Conservation (phyloP, 495 filamentous ascomycete species). For the Aspergillus sclerotioniger region DNA sequence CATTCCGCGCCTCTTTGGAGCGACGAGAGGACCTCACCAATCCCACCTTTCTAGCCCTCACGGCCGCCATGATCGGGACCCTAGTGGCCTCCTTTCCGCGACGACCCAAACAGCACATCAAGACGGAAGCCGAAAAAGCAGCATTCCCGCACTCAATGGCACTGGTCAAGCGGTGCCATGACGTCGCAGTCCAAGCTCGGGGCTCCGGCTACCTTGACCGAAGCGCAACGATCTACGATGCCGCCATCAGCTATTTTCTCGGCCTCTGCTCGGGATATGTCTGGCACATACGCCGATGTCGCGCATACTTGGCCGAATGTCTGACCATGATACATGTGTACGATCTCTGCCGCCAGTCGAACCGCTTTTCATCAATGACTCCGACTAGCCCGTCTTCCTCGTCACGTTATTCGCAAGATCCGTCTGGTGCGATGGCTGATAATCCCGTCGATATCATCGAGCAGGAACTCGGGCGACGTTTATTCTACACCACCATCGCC, state of each 20-base stretch:
- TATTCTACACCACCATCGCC: slow-evolving; percentile 77
- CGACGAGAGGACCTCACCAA: slow-evolving; percentile 68
- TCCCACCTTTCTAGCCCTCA: slow-evolving; percentile 67
- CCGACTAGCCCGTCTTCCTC: slow-evolving; percentile 30
- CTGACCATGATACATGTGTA: slow-evolving; percentile 68
- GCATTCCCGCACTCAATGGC: slow-evolving; percentile 63
- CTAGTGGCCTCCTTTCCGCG: slow-evolving; percentile 80
- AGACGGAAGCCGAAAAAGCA: slow-evolving; percentile 49
- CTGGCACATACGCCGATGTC: slow-evolving; percentile 62
- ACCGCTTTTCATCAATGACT: slow-evolving; percentile 22
- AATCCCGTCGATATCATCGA: slow-evolving; percentile 61
- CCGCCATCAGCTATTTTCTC: slow-evolving; percentile 81
- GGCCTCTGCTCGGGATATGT: slow-evolving; percentile 68
- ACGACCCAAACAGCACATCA: slow-evolving; percentile 68
- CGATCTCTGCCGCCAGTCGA: slow-evolving; percentile 54
- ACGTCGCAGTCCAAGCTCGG: slow-evolving; percentile 68
- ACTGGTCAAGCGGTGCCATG: slow-evolving; percentile 71
- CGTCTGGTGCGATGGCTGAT: slow-evolving; percentile 17
- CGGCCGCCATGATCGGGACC: slow-evolving; percentile 77
- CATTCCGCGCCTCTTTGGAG: slow-evolving; percentile 71
- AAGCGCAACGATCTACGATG: slow-evolving; percentile 72
- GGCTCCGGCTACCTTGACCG: slow-evolving; percentile 66
- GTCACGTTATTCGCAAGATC: slow-evolving; percentile 26
- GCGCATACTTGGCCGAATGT: slow-evolving; percentile 71
- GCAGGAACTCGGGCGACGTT: slow-evolving; percentile 71